Conservation (phyloP, 345 rosid species). For the Pugionium cornutum region DNA sequence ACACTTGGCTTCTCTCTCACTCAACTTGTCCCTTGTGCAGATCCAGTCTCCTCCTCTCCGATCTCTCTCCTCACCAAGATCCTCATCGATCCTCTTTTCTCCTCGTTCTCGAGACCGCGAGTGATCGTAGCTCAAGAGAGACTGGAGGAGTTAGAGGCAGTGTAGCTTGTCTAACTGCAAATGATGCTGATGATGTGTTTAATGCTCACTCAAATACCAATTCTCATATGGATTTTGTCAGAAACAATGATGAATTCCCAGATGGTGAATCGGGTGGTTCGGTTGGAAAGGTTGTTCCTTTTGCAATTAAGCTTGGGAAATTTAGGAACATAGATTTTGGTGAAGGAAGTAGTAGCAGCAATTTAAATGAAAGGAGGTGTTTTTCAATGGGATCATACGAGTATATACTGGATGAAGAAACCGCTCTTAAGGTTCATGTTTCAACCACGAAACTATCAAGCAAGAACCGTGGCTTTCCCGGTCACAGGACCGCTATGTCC, state of each 20-base stretch:
- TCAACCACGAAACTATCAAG: conserved; percentile 62
- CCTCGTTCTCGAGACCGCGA: conserved; percentile 85
- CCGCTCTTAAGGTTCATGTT: conserved; percentile 75
- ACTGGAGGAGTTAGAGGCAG: conserved; percentile 50
- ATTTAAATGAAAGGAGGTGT: conserved; percentile 69
- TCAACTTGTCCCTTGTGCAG: conserved; percentile 98
- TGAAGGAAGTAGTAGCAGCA: conserved; percentile 52
- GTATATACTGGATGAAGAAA: conserved; percentile 83
- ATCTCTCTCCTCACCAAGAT: conserved; percentile 53
- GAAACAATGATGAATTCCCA: conserved; percentile 32
- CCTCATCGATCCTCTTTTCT: conserved; percentile 56
- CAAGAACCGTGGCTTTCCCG: conserved; percentile 45
- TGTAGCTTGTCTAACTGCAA: conserved; percentile 29
- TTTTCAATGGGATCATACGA: conserved; percentile 97
- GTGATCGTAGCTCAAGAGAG: conserved; percentile 80
- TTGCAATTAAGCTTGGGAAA: conserved; percentile 75
- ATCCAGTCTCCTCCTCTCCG: conserved; percentile 62
- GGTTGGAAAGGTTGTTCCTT: conserved; percentile 70
- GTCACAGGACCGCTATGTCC: conserved; percentile 55
- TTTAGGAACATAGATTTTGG: conserved; percentile 61
- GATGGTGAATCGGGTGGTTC: conserved; percentile 44
- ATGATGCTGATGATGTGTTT: conserved; percentile 15
- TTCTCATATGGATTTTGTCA: conserved; percentile 30
- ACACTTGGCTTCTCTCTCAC: conserved; percentile 97
- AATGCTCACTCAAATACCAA: conserved; percentile 40